Percentiles rank a stretch among this genome's conserved stretches.
Evolutionary conservation across 2,329 filamentous ascomycete genomes (phyloP).

Genomic region (Peltaster fructicola): DNA sequence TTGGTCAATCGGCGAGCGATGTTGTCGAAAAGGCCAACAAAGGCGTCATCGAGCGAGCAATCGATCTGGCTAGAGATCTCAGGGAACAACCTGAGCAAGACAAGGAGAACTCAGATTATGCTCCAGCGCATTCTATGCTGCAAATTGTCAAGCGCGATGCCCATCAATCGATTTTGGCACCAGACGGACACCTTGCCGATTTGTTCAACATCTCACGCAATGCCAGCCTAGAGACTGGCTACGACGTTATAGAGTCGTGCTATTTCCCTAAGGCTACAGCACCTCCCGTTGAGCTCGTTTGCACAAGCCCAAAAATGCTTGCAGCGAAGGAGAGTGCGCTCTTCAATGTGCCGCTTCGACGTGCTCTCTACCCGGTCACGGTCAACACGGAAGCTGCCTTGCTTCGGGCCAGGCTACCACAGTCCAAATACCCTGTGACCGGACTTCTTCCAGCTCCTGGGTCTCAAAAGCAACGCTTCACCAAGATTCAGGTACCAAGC

Average conservation of each 20-base stretch:
- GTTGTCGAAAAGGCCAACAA: conserved; percentile 50
- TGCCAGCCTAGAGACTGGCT: conserved; percentile 50
- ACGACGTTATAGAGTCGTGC: conserved; percentile 65
- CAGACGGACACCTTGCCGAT: conserved; percentile 55
- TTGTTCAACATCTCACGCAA: conserved; percentile 62
- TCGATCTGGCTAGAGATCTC: conserved; percentile 34
- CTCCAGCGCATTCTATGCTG: conserved; percentile 62
- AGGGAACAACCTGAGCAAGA: conserved; percentile 41
- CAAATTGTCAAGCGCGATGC: conserved; percentile 58
- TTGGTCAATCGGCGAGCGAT: conserved; percentile 58
- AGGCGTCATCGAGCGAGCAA: conserved; percentile 56
- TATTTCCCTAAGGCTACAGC: conserved; percentile 63
- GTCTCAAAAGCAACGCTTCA: conserved; percentile 69
- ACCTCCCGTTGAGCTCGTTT: conserved; percentile 68
- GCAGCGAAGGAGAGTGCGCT: conserved; percentile 53
- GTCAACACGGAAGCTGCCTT: conserved; percentile 53
- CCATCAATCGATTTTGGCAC: too few relatives aligned
- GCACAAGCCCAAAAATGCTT: conserved; percentile 45
- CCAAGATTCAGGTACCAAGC: conserved; percentile 78
- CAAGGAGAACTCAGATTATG: conserved; percentile 33
- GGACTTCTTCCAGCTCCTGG: conserved; percentile 60
- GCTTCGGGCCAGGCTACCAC: conserved; percentile 53
- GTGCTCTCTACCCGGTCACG: conserved; percentile 50
- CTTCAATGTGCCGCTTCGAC: conserved; percentile 64
- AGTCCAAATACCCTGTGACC: conserved; percentile 42